A percentile compares a stretch with the other conserved stretches of the same genome.
These are phyloP conservation scores for Arxiozyma bovina DNA, from an alignment of 1,139 yeast species.

Conservation along the genomic window DNA sequence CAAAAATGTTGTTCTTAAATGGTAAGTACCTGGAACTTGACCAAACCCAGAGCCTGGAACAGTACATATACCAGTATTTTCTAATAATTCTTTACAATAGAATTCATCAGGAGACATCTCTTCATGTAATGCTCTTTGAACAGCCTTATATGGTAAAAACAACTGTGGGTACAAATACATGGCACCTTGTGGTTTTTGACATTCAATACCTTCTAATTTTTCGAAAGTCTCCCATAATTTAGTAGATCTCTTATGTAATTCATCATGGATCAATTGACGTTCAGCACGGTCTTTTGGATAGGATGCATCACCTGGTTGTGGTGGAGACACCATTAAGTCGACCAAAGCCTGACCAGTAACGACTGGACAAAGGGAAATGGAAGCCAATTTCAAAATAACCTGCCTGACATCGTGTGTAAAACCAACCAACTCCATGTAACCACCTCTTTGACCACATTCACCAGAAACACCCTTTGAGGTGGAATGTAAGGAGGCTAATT, in stretches of 20 bases:
- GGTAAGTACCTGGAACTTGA: conserved; percentile 79
- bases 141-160: conserved; percentile 53
- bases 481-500: conserved; percentile 87
- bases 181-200: conserved; percentile 91
- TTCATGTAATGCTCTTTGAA: conserved; percentile 47
- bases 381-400: conserved; percentile 72
- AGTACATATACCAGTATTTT: conserved; percentile 90
- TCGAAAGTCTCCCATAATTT: conserved; percentile 61
- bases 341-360: conserved; percentile 90
- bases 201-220: conserved; percentile 67
- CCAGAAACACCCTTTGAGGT: conserved; percentile 96
- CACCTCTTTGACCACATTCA: conserved; percentile 99
- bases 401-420: conserved; percentile 62
- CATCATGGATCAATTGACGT: conserved; percentile 48
- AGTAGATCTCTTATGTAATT: conserved; percentile 55
- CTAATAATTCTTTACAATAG: conserved; percentile 75
- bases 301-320: conserved; percentile 67
- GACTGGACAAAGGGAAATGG: conserved; percentile 85
- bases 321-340: conserved; percentile 91
- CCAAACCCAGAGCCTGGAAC: conserved; percentile 98
- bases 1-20: conserved; percentile 88
- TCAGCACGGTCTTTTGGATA: conserved; percentile 58
- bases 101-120: conserved; percentile 69
- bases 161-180: conserved; percentile 91
- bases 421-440: conserved; percentile 90